These are phyloP conservation scores for Lasiodiplodia citricola DNA, from an alignment of 2,329 filamentous ascomycete species.

Conservation along the genomic window DNA sequence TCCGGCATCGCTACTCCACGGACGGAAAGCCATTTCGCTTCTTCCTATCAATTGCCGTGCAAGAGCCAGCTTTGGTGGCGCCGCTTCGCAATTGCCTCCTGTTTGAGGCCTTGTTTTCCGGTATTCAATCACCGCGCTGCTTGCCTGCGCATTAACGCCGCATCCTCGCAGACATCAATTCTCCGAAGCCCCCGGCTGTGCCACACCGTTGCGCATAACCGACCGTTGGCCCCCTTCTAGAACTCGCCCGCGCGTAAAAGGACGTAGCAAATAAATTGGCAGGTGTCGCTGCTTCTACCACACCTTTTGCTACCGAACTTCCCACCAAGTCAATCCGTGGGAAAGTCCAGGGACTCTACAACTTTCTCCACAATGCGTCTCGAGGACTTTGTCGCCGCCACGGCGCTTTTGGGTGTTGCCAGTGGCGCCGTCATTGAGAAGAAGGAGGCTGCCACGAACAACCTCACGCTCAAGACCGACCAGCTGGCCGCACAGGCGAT, in stretches of 20 bases:
- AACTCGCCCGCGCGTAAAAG: slow-evolving; percentile 1
- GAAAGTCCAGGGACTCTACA: not conserved
- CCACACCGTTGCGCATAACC: slow-evolving; percentile 4
- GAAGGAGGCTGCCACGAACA: not conserved
- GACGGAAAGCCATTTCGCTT: not conserved
- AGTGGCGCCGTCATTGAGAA: slow-evolving; percentile 15
- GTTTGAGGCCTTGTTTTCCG: not conserved
- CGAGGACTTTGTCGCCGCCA: not conserved
- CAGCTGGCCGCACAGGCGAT: slow-evolving; percentile 41
- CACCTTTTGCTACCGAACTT: not conserved
- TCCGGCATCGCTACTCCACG: not conserved
- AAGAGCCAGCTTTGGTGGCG: slow-evolving; percentile 3
- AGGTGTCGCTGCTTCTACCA: slow-evolving; percentile 1
- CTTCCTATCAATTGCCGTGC: slow-evolving; percentile 1
- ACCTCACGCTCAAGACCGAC: slow-evolving; percentile 35
- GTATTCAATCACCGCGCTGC: not conserved
- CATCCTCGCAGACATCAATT: not conserved
- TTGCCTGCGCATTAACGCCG: slow-evolving; percentile 13
- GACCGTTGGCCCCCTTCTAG: not conserved
- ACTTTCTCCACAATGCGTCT: slow-evolving; percentile 8
- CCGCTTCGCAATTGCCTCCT: not conserved
- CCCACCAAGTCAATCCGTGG: not conserved
- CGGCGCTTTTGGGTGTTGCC: slow-evolving; percentile 3
- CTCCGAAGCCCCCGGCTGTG: slow-evolving; percentile 8
- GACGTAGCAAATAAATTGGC: slow-evolving; percentile 18